Evolutionary conservation across 1,284 basidiomycete species (phyloP).

Genomic region (Stygiomarasmius scandens): DNA sequence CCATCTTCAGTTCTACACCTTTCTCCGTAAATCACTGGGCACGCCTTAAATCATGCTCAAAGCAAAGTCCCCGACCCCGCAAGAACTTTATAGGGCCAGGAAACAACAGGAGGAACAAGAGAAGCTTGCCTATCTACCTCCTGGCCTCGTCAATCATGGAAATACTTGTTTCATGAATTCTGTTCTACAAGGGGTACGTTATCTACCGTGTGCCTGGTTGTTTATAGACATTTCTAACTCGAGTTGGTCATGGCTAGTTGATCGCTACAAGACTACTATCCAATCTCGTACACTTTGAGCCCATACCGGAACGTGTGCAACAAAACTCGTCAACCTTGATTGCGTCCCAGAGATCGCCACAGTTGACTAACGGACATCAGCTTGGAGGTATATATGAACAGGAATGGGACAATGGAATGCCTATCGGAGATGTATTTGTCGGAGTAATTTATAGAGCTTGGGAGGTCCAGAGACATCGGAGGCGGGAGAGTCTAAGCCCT

Average conservation of each 20-base stretch:
- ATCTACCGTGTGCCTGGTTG: slow-evolving; percentile 1
- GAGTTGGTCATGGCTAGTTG: slow-evolving; percentile 41
- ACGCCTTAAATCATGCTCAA: slow-evolving; percentile 49
- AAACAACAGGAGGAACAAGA: slow-evolving; percentile 66
- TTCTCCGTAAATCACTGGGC: not conserved
- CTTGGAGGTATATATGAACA: slow-evolving; percentile 53
- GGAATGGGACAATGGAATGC: slow-evolving; percentile 58
- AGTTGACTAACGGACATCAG: slow-evolving; percentile 66
- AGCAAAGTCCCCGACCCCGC: slow-evolving; percentile 57
- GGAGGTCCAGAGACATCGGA: slow-evolving; percentile 53
- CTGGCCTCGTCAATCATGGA: slow-evolving; percentile 81
- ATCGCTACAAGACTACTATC: slow-evolving; percentile 67
- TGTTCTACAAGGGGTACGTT: slow-evolving; percentile 65
- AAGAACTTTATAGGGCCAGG: slow-evolving; percentile 62
- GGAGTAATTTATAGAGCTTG: slow-evolving; percentile 60
- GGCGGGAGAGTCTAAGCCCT: slow-evolving; percentile 60
- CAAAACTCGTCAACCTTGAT: slow-evolving; percentile 40
- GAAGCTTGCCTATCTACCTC: slow-evolving; percentile 59
- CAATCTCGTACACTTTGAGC: slow-evolving; percentile 60
- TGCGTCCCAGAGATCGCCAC: slow-evolving; percentile 56
- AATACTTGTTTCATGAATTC: slow-evolving; percentile 85
- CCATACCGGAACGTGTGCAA: slow-evolving; percentile 44
- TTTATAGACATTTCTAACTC: slow-evolving; percentile 3
- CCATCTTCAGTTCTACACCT: not conserved
- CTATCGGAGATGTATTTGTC: slow-evolving; percentile 66